phyloP scores from a whole-genome alignment of 208 protist species.

The Acanthamoeba comandoni region DNA sequence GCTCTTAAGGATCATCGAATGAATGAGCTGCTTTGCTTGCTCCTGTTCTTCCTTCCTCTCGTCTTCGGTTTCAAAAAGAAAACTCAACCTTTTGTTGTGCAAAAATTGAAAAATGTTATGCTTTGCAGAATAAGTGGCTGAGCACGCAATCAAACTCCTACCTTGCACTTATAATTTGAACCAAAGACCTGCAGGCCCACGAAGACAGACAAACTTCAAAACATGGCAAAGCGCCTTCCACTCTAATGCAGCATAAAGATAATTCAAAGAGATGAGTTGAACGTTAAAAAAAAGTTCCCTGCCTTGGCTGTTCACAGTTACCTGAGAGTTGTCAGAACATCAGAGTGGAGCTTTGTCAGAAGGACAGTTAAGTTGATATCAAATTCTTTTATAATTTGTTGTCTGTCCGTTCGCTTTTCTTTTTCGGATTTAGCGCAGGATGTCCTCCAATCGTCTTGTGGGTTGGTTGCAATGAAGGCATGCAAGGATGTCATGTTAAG shows the following conservation, averaged over 20 bases:
- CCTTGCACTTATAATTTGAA: constrained; percentile 21
- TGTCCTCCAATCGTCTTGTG: background rate
- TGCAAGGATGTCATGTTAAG: constrained; percentile 51
- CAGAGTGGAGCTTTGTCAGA: constrained; percentile 29
- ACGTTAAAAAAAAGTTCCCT: background rate
- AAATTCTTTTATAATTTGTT: constrained; percentile 49
- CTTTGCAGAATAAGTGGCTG: background rate
- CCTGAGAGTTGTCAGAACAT: constrained; percentile 26
- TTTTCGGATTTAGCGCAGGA: background rate
- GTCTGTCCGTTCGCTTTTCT: background rate
- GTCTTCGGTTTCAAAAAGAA: background rate
- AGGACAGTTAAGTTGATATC: constrained; percentile 39
- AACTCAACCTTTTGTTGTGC: background rate
- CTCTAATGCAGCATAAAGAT: background rate
- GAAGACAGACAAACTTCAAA: constrained; percentile 27
- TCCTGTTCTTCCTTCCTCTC: background rate
- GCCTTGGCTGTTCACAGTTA: background rate
- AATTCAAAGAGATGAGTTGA: background rate
- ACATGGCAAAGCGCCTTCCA: constrained; percentile 35
- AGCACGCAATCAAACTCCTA: no score
- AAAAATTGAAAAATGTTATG: background rate
- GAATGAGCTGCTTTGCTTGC: background rate
- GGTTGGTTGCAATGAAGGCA: background rate
- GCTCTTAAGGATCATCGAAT: constrained; percentile 10
- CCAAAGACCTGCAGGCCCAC: constrained; percentile 36